Base-by-base conservation (phyloP, 1,284 basidiomycete species). In the Ceratobasidium sp. region DNA sequence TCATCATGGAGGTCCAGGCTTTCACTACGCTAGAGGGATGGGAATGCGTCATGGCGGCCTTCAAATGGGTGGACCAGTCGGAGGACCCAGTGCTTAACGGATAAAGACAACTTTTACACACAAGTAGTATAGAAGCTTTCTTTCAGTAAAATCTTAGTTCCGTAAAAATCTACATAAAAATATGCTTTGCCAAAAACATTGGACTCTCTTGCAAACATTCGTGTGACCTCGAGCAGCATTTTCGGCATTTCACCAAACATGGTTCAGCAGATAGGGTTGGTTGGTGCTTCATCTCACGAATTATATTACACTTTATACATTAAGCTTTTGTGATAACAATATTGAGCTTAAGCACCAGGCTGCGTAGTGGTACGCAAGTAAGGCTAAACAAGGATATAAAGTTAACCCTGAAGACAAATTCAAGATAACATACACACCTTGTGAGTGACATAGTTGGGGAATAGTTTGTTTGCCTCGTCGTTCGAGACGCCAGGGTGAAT, bases 381-480 rank as follows among this genome's bases (percentile, higher is more conserved):
- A 1, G 89, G 84, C 89, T 92, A 70, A 21, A 36, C 57, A 36
- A 14, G 26, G 67, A 26, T 48, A 64, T 18, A 69, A 39, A 16
- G 32, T 53, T 12, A 30, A 72, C 9, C 34, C 72, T 46, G 48
- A 16, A n/a, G 43, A 32, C 36, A 21, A 55, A 39, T 34, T 10
- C 8, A 45, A 14, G 59, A 30, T 5, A 65, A 32, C 30, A 21
- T 69, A 72, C 82, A 74, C 78, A 90, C 91, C 83, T 90, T 86
- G 83, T 91, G 88, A 73, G 85, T 83, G 3, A 83, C 89, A 80
- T 86, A 85, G 36, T 90, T 82, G 57, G 92, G 92, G 90, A 96
- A 97, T 75, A 94, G 82, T 41, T 86, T 89, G 83, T 94, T 91
- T 36, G 95, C 96, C 82, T 98, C 92, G 52, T 96, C 94, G 78